Evolutionary conservation across 1,284 basidiomycete species (phyloP), one percentile per base, ranked within the genome.

Genomic region (Vanrija humicola): DNA sequence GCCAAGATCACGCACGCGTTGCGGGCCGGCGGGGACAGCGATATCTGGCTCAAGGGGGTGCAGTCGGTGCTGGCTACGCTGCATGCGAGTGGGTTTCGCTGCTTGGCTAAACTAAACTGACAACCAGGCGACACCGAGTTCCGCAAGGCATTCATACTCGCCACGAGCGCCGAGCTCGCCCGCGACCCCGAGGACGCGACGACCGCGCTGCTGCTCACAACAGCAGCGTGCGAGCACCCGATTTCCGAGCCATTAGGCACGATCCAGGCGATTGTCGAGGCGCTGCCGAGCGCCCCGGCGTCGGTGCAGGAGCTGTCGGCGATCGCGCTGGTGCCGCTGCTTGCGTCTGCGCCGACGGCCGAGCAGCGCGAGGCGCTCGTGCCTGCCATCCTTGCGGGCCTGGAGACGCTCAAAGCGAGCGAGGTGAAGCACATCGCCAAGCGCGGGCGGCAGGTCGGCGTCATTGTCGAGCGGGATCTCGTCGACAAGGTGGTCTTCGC

Each of bases 241-340:
- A 38, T 38, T 38, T 26, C 16, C 5, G 43, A 47, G 9, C 38
- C 48, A 0, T 21, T 46, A n/a, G 18, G 29, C 7, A 26, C 15
- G 26, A 29, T 43, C 2, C 18, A 44, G 14, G 21, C 38, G 18
- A 28, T 57, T 5, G 43, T 56, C 21, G 12, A 48, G 3, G 43
- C 53, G 38, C 34, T 63, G 10, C 38, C 43, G n/a, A 18, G 6
- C 23, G 18, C 34, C 3, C 15, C 49, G 48, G 54, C 55, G 34
- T 58, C 56, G 6, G 59, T 68, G 1, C 66, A 67, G 53, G 68
- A 70, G 39, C 47, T 68, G 4, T 44, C 63, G 10, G 43, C 68
- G 28, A 59, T 66, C 7, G 52, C 64, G 1, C 40, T 66, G 5
- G 58, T 66, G 6, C 52, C 61, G 3, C 53, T 62, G 3, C 43